phyloP scores from a whole-genome alignment of 352 stramenopile genomes.

The Phytophthora pluvialis region DNA sequence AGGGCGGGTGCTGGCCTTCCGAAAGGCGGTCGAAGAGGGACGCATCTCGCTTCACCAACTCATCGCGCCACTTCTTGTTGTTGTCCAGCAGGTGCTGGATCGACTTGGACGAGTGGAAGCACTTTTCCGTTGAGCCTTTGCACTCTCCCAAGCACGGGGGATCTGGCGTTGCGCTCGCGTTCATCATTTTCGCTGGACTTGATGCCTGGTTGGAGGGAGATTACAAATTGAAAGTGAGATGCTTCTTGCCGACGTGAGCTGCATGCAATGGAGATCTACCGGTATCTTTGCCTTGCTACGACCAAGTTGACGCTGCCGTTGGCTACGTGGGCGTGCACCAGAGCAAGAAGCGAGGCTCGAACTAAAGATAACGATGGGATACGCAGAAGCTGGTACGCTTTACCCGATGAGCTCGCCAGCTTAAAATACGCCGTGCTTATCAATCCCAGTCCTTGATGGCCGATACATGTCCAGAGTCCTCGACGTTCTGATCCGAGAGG shows the following conservation, averaged over 20 bases:
- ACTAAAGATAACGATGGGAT: background rate
- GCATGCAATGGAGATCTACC: too few species aligned
- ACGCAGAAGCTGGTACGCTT: too few species aligned
- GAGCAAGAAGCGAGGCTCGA: background rate
- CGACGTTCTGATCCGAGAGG: too few species aligned
- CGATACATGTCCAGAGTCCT: too few species aligned
- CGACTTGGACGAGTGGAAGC: constrained; percentile 41
- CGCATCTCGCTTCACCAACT: constrained; percentile 56
- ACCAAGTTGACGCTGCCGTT: background rate
- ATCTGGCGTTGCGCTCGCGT: background rate
- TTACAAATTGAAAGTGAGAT: constrained; percentile 20
- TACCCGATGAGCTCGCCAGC: too few species aligned
- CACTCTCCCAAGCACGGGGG: constrained; percentile 18
- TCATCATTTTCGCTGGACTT: constrained; percentile 19
- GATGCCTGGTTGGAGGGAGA: background rate
- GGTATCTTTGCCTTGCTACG: background rate
- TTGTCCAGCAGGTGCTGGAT: constrained; percentile 74
- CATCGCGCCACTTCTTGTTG: constrained; percentile 74
- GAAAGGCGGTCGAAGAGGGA: constrained; percentile 76
- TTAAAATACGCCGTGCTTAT: too few species aligned
- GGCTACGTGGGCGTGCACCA: background rate
- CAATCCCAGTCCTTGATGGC: too few species aligned
- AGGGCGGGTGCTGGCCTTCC: constrained; percentile 78
- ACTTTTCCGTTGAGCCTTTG: constrained; percentile 11
- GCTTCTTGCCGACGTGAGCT: background rate